phyloP scores from a whole-genome alignment of 1,284 basidiomycete species.

The Malassezia yamatoensis region DNA sequence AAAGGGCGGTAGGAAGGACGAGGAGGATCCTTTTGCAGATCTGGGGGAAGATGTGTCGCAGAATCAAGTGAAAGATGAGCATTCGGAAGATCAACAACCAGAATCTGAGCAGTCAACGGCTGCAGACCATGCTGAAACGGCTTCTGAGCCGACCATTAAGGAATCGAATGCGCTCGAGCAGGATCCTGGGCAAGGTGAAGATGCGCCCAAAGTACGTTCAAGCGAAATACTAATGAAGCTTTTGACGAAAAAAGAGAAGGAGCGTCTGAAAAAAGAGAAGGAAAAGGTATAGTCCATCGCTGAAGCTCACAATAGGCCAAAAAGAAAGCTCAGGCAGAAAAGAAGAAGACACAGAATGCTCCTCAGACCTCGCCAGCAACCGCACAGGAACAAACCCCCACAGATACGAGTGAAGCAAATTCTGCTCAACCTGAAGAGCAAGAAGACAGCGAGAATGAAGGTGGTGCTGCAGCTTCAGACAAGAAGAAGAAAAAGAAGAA shows the following conservation, averaged over 20 bases:
- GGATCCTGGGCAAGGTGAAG: not conserved
- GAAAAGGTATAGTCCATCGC: constrained; percentile 24
- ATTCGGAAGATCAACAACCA: not conserved
- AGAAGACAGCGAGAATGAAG: constrained; percentile 21
- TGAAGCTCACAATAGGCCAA: constrained; percentile 14
- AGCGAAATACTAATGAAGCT: constrained; percentile 18
- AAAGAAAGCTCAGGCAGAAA: constrained; percentile 37
- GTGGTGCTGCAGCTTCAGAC: constrained; percentile 8
- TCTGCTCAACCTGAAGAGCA: constrained; percentile 19
- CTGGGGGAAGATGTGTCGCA: constrained; percentile 31
- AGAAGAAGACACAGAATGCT: constrained; percentile 22
- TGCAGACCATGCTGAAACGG: not conserved
- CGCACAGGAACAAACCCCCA: too few species aligned
- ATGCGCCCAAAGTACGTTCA: constrained; percentile 13
- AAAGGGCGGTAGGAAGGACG: constrained; percentile 37
- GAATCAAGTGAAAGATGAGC: constrained; percentile 18
- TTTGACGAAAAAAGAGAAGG: constrained; percentile 46
- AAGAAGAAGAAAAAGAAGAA: constrained; percentile 45
- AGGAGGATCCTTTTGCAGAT: constrained; percentile 40
- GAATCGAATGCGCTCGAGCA: constrained; percentile 14
- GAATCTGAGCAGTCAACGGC: constrained; percentile 7
- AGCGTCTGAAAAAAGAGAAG: constrained; percentile 46
- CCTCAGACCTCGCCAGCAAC: not conserved
- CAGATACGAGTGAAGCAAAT: too few species aligned
- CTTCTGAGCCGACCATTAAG: constrained; percentile 13